These are phyloP conservation scores for Pythium aphanidermatum DNA, from an alignment of 352 stramenopile genomes.

Conservation along the genomic window DNA sequence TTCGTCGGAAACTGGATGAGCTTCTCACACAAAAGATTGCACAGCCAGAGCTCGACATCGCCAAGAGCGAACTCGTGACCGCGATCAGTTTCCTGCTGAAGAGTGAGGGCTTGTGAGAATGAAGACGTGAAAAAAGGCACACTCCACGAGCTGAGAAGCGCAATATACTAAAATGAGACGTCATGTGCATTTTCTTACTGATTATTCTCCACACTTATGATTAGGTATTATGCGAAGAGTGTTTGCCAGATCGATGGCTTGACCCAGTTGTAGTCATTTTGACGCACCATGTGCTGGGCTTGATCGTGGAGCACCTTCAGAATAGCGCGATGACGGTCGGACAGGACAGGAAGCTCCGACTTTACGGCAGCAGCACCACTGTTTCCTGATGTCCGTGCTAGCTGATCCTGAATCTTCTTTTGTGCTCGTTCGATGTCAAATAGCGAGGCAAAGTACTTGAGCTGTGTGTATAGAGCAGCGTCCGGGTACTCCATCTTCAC, in stretches of 20 bases:
- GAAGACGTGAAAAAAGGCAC: conserved; percentile 2
- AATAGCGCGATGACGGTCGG: conserved; percentile 63
- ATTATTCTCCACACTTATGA: too few species aligned
- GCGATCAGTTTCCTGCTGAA: conserved; percentile 78
- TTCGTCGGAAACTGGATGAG: conserved; percentile 91
- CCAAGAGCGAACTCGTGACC: conserved; percentile 75
- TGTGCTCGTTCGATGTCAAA: conserved; percentile 92
- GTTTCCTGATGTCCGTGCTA: conserved; percentile 18
- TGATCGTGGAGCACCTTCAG: conserved; percentile 75
- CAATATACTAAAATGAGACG: conserved; percentile 15
- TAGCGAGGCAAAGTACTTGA: conserved; percentile 96
- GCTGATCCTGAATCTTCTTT: conserved; percentile 73
- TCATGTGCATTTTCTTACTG: too few species aligned
- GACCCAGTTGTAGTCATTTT: conserved; percentile 93
- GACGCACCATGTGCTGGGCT: conserved; percentile 69
- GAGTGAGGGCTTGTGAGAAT: conserved; percentile 68
- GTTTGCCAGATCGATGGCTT: conserved; percentile 88
- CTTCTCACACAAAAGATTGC: conserved; percentile 94
- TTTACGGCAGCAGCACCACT: conserved; percentile 13
- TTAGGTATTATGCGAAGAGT: conserved; percentile 78
- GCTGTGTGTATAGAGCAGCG: conserved; percentile 91
- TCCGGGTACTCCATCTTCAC: conserved; percentile 89
- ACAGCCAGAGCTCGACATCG: conserved; percentile 88
- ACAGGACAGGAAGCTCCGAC: conserved; percentile 39
- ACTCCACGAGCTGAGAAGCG: neutral